These are phyloP conservation scores for Talinum fruticosum DNA, from an alignment of 148 eudicot genomes.

Conservation along the genomic window DNA sequence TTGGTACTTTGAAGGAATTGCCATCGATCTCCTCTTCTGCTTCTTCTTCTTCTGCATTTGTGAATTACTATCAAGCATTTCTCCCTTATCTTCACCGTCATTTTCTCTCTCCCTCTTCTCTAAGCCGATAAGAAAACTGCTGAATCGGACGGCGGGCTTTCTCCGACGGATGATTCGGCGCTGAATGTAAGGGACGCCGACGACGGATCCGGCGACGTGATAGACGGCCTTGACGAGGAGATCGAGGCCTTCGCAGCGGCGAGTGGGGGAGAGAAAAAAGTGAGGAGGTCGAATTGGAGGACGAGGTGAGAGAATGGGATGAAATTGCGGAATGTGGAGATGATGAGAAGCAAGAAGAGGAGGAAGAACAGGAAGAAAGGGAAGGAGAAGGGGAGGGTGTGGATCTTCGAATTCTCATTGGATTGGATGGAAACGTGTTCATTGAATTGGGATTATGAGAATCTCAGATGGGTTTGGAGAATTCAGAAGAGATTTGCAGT, in stretches of 20 bases:
- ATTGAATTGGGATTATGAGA: not conserved
- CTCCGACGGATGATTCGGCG: conserved; percentile 44
- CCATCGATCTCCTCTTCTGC: conserved; percentile 20
- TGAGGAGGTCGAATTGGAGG: conserved; percentile 34
- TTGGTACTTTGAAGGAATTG: conserved; percentile 22
- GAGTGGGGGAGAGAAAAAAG: not conserved
- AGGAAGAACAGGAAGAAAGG: conserved; percentile 12
- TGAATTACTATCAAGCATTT: not conserved
- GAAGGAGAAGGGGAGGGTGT: not conserved
- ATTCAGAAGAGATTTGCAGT: not conserved
- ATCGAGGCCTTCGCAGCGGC: conserved; percentile 54
- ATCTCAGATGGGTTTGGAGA: not conserved
- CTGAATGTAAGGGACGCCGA: conserved; percentile 57
- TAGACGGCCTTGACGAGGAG: conserved; percentile 56
- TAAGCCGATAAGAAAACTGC: not conserved
- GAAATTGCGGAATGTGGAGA: conserved; percentile 30
- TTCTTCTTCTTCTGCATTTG: conserved; percentile 15
- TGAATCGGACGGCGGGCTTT: conserved; percentile 31
- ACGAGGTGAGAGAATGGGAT: conserved; percentile 25
- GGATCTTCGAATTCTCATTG: conserved; percentile 13
- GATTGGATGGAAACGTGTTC: not conserved
- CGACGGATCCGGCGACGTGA: conserved; percentile 48
- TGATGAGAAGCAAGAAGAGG: conserved; percentile 21
- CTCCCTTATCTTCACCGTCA: conserved; percentile 6
- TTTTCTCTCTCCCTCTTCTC: not conserved